Percentiles rank a stretch among this genome's conserved stretches.
These are phyloP conservation scores for Rhizophagus sp. DNA, from an alignment of 192 early-diverging fungal genomes.

Conservation along the genomic window DNA sequence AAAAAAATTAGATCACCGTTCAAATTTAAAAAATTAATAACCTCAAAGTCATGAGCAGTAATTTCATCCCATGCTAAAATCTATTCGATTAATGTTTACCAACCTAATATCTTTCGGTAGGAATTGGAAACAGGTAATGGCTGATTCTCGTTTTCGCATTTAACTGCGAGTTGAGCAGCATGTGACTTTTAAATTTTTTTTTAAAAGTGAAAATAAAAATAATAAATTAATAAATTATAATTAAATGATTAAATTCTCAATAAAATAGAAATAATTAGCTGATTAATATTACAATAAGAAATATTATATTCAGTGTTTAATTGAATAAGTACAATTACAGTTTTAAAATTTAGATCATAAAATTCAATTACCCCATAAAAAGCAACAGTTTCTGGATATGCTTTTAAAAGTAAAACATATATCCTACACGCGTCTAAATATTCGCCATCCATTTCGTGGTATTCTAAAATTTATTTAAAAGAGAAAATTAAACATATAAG, in stretches of 20 bases:
- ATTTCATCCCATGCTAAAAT: not conserved
- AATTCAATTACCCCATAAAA: slow-evolving; percentile 23
- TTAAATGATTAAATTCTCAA: not conserved
- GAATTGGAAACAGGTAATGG: not conserved
- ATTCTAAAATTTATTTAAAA: slow-evolving; percentile 14
- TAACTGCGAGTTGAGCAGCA: slow-evolving; percentile 19
- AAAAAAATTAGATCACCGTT: not conserved
- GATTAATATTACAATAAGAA: too few relatives aligned
- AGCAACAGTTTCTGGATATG: slow-evolving; percentile 7
- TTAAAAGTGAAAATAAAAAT: not conserved
- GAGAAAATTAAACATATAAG: not conserved
- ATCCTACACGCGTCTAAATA: slow-evolving; percentile 20
- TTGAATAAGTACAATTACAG: not conserved
- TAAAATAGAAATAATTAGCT: too few relatives aligned
- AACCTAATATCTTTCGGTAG: slow-evolving; percentile 22
- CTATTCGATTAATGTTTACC: not conserved
- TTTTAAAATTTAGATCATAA: not conserved
- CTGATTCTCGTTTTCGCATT: slow-evolving; percentile 4
- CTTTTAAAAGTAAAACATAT: slow-evolving; percentile 13
- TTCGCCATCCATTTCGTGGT: not conserved
- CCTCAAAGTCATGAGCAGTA: not conserved
- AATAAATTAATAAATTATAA: not conserved
- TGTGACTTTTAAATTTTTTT: slow-evolving; percentile 7
- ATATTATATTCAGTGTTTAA: not conserved
- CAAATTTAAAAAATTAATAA: not conserved